phyloP scores from a whole-genome alignment of 2,329 filamentous ascomycete species.

The Colletotrichum tofieldiae region DNA sequence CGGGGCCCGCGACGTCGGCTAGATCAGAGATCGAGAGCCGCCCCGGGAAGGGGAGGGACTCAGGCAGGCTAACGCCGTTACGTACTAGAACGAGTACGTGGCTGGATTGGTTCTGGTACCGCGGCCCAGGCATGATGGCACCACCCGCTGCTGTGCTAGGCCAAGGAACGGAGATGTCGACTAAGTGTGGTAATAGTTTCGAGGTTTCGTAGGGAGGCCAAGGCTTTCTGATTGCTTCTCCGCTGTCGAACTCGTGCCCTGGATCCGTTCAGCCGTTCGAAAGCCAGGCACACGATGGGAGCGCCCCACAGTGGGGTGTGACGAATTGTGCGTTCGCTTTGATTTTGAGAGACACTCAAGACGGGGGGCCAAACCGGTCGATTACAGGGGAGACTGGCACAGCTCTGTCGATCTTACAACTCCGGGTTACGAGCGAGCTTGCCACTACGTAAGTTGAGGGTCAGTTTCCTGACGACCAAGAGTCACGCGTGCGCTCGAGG shows the following conservation, averaged over 20 bases:
- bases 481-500: neutral
- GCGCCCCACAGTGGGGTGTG: conserved; percentile 2
- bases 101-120: conserved; percentile 6
- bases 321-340: neutral
- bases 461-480: neutral
- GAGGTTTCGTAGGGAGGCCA: conserved; percentile 35
- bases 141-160: neutral
- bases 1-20: conserved; percentile 38
- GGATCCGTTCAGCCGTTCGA: neutral
- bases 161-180: conserved; percentile 35
- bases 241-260: conserved; percentile 25
- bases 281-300: neutral
- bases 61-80: conserved; percentile 1
- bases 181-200: conserved; percentile 40
- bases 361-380: conserved; percentile 2
- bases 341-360: conserved; percentile 15
- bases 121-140: conserved; percentile 19
- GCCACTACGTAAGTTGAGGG: neutral
- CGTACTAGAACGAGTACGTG: conserved; percentile 1
- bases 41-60: conserved; percentile 20
- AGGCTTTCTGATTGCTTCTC: conserved; percentile 34
- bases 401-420: conserved; percentile 13
- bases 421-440: conserved; percentile 7
- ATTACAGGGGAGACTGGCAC: neutral
- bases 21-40: conserved; percentile 43